Evolutionary conservation across 805 yeast genomes (phyloP), one percentile per base, ranked within the genome.

Genomic region (Candida bentonensis): DNA sequence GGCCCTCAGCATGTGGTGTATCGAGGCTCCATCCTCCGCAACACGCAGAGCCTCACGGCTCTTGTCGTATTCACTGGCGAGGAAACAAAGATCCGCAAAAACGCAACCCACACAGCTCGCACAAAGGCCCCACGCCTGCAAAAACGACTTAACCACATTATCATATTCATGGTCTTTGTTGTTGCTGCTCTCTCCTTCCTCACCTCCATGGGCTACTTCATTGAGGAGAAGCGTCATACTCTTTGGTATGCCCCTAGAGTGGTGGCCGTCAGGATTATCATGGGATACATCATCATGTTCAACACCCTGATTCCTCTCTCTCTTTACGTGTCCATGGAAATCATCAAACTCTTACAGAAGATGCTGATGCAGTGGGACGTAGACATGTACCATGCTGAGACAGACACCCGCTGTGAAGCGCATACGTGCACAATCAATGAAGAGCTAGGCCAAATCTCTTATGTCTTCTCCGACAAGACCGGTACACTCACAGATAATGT

Each of bases 261-360:
- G 0, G 94, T 95, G 21, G 73, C 76, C 20, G 89, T 94, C 2
- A 82, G 95, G 1, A 84, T 94, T 0, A 70, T 92, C 42, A 88
- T 92, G 95, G 87, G 97, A 2, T 94, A 83, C 62, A 81, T 92
- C 50, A 89, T 92, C 67, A 89, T 92, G 97, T 89, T 82, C 66
- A 92, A 92, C 60, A 92, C 98, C 0, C 73, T 92, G 66, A 92
- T 92, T 57, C 98, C 98, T 0, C 67, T 92, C 25, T 89, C 97
- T 0, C 72, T 92, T 23, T 94, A 92, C 58, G 97, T 92, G 20
- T 87, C 97, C 0, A 84, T 89, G 86, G 99, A 94, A 60, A 81
- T 92, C 48, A 87, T 88, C 57, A 92, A 92, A 58, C 82, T 83
- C 4, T 76, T 82, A 66, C 99, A 92, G 60, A 72, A 86, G 60